Evolutionary conservation across 306 rosid species (phyloP), one percentile per base, ranked within the genome.

Genomic region (Ormosia semicastrata): DNA sequence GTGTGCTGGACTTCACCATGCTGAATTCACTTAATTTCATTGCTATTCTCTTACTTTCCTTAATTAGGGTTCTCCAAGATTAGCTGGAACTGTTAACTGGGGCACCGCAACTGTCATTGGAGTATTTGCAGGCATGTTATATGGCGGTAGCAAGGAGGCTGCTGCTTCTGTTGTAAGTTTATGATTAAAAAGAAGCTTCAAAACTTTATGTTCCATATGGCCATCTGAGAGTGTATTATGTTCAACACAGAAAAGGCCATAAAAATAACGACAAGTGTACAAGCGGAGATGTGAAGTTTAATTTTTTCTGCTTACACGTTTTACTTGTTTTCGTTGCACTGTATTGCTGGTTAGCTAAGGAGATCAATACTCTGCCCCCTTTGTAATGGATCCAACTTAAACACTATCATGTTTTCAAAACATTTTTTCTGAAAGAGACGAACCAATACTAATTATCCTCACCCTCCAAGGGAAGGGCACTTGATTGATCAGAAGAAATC

Each of bases 121-220:
- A 62, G 87, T 95, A 12, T 93, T 93, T 90, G 96, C 98, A 24
- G 99, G 99, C 72, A 86, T 95, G 94, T 66, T 95, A 44, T 93
- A 95, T 62, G 99, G 99, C 1, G 98, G 98, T 44, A 95, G 99
- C 92, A 95, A 85, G 85, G 98, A 93, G 86, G 99, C 99, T 13
- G 65, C 97, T 80, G 94, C 98, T 77, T 93, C 97, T 50, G 97
- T 92, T 84, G 99, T 95, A 80, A 92, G 97, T 86, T 85, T 80
- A 13, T 76, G 39, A 73, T 30, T 4, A 64, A 57, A 63, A 63
- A 29, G n/a, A 75, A 82, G 77, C 77, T 77, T 43, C n/a, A 29
- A 62, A 60, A 40, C 70, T 46, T 12, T 49, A 8, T 60, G 75
- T 40, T 82, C 63, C 80, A 75, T 79, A 63, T 69, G 17, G 15